Evolutionary conservation across 228 moss, liverwort and hornwort genomes (phyloP), one percentile per base, ranked within the genome.

Genomic region (Sphagnum magellanicum): DNA sequence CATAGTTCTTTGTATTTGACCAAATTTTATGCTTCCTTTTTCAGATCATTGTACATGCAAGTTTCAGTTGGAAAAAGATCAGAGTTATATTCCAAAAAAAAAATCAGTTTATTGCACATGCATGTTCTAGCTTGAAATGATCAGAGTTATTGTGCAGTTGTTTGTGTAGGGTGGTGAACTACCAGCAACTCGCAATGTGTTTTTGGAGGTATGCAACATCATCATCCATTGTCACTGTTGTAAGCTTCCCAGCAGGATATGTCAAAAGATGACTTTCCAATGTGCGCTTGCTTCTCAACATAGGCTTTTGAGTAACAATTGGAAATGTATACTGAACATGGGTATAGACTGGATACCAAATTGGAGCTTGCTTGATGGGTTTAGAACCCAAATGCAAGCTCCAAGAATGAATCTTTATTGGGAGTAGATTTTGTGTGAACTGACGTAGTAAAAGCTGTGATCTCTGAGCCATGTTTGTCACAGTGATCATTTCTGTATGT

Each of bases 101-200:
- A 8, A 14, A 9, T 63, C 4, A 16, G 63, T 47, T 8, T 32
- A 14, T 16, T 63, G 9, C 77, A 59, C 66, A 6, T 49, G 8
- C 6, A 16, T 57, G n/a, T 4, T 16, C 17, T 1, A 61, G 49
- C 52, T 55, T 10, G 13, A 66, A 16, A 5, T 17, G 10, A 11
- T 48, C n/a, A 5, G 49, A 70, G 66, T 4, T 12, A 16, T 65
- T 4, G 8, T 47, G 64, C 49, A 65, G 48, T 32, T 32, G 32
- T 32, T 47, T 66, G 13, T 81, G 63, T 71, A 96, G 92, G 93
- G 97, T 77, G 93, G 97, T 10, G 97, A 97, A 74, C 90, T 93
- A 61, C 86, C 97, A 64, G 83, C 80, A 59, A 90, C 97, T 53
- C 84, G 91, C 50, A 97, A 93, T 76, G 81, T 83, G 60, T 82